phyloP scores from a whole-genome alignment of 2,329 filamentous ascomycete genomes.

The Colletotrichum graminicola region DNA sequence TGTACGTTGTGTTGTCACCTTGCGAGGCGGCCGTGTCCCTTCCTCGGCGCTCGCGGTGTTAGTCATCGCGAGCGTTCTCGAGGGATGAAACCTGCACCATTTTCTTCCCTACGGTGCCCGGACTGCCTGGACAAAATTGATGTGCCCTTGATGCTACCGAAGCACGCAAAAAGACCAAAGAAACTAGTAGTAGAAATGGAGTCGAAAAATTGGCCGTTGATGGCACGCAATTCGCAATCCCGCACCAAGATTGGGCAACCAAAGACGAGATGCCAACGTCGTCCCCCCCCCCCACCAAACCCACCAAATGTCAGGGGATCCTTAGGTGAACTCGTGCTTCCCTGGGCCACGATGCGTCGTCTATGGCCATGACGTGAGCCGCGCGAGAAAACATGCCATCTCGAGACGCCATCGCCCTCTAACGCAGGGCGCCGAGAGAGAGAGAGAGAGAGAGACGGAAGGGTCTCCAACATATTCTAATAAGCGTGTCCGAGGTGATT shows the following conservation, averaged over 20 bases:
- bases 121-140: background rate
- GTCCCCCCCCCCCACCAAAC: constrained; percentile 22
- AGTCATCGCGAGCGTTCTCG: background rate
- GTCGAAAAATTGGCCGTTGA: background rate
- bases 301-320: constrained; percentile 16
- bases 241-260: constrained; percentile 29
- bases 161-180: background rate
- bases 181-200: background rate
- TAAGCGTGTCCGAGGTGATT: too few species aligned
- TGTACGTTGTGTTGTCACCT: background rate
- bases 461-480: too few species aligned
- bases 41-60: background rate
- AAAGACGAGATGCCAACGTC: constrained; percentile 28
- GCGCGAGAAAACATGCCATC: constrained; percentile 39
- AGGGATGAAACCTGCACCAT: background rate
- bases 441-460: too few species aligned
- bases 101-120: too few species aligned
- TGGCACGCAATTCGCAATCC: constrained; percentile 27
- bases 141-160: background rate
- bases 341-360: background rate
- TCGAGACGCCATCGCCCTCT: background rate
- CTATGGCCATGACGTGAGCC: constrained; percentile 34
- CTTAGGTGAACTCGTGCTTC: constrained; percentile 16
- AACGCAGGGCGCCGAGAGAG: constrained; percentile 18
- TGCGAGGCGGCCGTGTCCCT: background rate